Evolutionary conservation across 2,329 filamentous ascomycete species (phyloP).

Genomic region (Diaporthe ampelina): DNA sequence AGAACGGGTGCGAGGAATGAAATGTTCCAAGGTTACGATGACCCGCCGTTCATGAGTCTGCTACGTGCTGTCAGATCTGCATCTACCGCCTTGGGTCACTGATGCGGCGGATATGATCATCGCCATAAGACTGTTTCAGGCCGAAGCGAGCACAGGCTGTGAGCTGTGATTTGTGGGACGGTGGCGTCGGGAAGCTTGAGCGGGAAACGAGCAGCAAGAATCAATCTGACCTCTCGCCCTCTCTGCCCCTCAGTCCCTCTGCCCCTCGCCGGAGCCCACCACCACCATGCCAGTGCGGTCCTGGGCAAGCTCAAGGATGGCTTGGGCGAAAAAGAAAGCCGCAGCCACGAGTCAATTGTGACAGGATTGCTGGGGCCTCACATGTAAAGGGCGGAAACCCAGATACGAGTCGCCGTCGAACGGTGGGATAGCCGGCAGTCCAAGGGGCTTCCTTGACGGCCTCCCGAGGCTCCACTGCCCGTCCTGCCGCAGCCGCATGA

Average conservation of each 20-base stretch:
- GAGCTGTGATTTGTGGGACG: slow-evolving; percentile 38
- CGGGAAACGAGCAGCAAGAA: slow-evolving; percentile 19
- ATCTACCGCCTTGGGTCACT: not conserved
- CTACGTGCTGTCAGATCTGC: slow-evolving; percentile 18
- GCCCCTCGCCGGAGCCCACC: not conserved
- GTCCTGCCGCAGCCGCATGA: slow-evolving; percentile 24
- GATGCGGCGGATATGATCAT: slow-evolving; percentile 33
- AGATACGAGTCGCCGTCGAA: slow-evolving; percentile 34
- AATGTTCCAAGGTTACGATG: not conserved
- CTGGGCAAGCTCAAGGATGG: slow-evolving; percentile 20
- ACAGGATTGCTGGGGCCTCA: slow-evolving; percentile 17
- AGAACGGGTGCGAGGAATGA: not conserved
- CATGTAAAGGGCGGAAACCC: slow-evolving; percentile 14
- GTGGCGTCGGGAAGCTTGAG: slow-evolving; percentile 29
- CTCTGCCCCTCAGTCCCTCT: not conserved
- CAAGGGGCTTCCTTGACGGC: slow-evolving; percentile 34
- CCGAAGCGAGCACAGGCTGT: slow-evolving; percentile 39
- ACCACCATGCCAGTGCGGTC: not conserved
- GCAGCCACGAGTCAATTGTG: slow-evolving; percentile 31
- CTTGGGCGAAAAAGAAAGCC: slow-evolving; percentile 26
- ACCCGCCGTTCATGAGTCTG: slow-evolving; percentile 15
- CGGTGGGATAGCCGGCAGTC: slow-evolving; percentile 9
- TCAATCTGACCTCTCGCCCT: slow-evolving; percentile 10
- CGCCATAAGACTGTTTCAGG: slow-evolving; percentile 41
- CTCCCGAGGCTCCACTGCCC: slow-evolving; percentile 34